phyloP scores from a whole-genome alignment of 2,329 filamentous ascomycete species.

The Penicillium digitatum region DNA sequence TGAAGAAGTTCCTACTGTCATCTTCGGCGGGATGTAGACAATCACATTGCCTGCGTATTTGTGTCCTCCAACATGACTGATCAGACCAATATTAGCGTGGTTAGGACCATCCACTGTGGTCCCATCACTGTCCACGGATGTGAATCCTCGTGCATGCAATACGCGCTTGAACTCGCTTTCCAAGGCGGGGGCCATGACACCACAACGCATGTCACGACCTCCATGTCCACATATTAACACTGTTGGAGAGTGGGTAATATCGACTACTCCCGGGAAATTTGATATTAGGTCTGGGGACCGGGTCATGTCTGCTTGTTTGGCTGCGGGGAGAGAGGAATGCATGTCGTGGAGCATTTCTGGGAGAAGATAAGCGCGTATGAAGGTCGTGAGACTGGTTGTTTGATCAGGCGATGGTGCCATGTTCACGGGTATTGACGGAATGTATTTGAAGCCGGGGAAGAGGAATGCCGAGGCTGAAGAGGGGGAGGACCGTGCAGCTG shows the following conservation, averaged over 20 bases:
- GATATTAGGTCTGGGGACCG: conserved; percentile 49
- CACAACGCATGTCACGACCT: conserved; percentile 75
- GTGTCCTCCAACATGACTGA: conserved; percentile 89
- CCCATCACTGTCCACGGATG: conserved; percentile 16
- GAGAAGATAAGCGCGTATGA: conserved; percentile 44
- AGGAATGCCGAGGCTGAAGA: conserved; percentile 61
- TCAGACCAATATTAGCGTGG: conserved; percentile 41
- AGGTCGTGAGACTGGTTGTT: conserved; percentile 38
- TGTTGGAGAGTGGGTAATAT: conserved; percentile 55
- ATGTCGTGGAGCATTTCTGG: conserved; percentile 34
- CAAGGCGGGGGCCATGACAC: conserved; percentile 71
- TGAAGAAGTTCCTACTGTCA: conserved; percentile 22
- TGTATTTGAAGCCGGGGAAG: conserved; percentile 77
- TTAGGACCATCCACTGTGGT: conserved; percentile 27
- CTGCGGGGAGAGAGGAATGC: conserved; percentile 30
- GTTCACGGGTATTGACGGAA: conserved; percentile 65
- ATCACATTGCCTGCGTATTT: conserved; percentile 94
- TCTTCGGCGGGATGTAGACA: conserved; percentile 59
- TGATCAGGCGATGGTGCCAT: conserved; percentile 43
- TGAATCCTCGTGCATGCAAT: conserved; percentile 31
- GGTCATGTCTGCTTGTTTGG: conserved; percentile 35
- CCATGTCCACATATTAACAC: conserved; percentile 87
- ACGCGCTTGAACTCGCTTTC: conserved; percentile 62
- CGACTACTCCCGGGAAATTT: conserved; percentile 57
- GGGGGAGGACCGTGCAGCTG: conserved; percentile 37